Evolutionary conservation across 2,329 filamentous ascomycete species (phyloP).

Genomic region (Truncatella angustata): DNA sequence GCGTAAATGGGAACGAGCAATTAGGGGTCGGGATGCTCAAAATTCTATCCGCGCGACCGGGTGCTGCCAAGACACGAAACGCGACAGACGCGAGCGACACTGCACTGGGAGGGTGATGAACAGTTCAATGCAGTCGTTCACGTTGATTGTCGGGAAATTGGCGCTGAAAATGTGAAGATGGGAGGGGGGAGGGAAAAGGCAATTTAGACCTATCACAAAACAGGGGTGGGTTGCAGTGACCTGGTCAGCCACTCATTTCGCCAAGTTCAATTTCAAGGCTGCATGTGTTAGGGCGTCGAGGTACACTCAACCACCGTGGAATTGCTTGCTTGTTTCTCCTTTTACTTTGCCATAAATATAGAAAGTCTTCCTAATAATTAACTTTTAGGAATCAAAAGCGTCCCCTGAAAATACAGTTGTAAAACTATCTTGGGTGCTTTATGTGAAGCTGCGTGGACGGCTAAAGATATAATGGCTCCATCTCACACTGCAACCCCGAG

Average conservation of each 20-base stretch:
- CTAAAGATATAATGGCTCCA: background rate
- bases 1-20: background rate
- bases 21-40: background rate
- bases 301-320: background rate
- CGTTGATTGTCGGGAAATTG: background rate
- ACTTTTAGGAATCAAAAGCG: too few species aligned
- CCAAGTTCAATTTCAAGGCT: background rate
- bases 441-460: background rate
- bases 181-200: background rate
- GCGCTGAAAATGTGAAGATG: background rate
- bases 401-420: too few species aligned
- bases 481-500: background rate
- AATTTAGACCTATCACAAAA: background rate
- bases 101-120: too few species aligned
- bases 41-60: background rate
- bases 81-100: too few species aligned
- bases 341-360: background rate
- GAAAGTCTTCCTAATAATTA: too few species aligned
- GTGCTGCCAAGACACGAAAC: background rate
- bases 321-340: background rate
- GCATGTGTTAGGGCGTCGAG: background rate
- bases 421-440: too few species aligned
- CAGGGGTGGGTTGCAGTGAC: background rate
- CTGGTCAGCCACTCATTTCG: conserved; percentile 2
- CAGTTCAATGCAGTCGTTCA: too few species aligned